Base-by-base conservation (phyloP, 108 stramenopile species). In the Schizochytrium sp. region DNA sequence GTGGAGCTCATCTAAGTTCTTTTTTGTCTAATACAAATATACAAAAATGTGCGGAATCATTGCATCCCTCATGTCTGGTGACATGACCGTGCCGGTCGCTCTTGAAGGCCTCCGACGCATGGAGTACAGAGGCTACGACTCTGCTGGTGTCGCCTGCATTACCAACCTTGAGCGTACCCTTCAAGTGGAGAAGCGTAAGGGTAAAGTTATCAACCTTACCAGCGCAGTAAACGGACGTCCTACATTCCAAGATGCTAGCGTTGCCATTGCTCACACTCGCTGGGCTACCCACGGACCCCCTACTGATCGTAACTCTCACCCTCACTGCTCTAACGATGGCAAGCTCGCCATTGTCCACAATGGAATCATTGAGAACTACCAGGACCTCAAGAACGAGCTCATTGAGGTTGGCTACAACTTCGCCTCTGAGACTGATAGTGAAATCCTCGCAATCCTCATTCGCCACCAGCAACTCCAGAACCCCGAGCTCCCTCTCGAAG, bases 271-370 rank as follows among this genome's bases (percentile, higher is more conserved):
- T 3, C 98, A 98, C 93, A 98, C 99, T 8, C 98, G 99, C 47
- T 99, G 99, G 99, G 99, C 99, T 7, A 99, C 99, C 3, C 97
- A 97, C 89, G 99, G 99, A 88, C 98, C 97, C 45, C 98, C 98
- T 89, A 98, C 99, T 5, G 99, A 98, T 89, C 94, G 95, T 73
- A 99, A 99, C 93, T 98, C 98, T 4, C 99, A 99, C 91, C 98
- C 99, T 15, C 99, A 98, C 91, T 92, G 90, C 40, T 98, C 98
- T 92, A 93, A 92, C 46, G 92, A 96, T 7, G 96, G 97, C 88
- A 96, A 96, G 89, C 95, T 99, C 91, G 98, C 98, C 15, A 92
- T 99, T n/a, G 97, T 98, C 12, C 99, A 99, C 94, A 99, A 99
- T 88, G 99, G 99, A 40, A 98, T 97, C 38, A 94, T 99, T 72